Percentiles rank a stretch among this genome's conserved stretches.
These are phyloP conservation scores for Davidsoniella virescens DNA, from an alignment of 2,329 filamentous ascomycete genomes.

Conservation along the genomic window DNA sequence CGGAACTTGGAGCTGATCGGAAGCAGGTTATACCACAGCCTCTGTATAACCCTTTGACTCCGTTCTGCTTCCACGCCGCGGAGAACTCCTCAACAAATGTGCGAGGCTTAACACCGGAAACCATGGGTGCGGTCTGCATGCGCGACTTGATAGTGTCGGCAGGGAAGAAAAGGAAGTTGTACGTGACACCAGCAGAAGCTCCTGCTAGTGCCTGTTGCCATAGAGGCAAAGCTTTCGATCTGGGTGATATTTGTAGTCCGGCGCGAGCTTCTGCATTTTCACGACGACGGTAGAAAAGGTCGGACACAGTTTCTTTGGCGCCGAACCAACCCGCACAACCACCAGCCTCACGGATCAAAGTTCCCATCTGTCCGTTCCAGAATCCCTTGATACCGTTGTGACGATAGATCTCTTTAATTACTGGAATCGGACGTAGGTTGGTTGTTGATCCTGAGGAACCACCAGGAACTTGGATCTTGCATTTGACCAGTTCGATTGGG, in stretches of 20 bases:
- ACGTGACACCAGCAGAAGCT: constrained; percentile 75
- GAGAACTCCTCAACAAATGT: constrained; percentile 59
- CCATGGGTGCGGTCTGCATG: constrained; percentile 77
- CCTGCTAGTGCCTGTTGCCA: constrained; percentile 81
- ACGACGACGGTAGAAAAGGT: constrained; percentile 48
- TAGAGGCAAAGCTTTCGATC: constrained; percentile 46
- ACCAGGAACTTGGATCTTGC: constrained; percentile 76
- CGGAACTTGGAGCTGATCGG: constrained; percentile 83
- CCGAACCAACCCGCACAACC: constrained; percentile 94
- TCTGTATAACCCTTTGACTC: constrained; percentile 72
- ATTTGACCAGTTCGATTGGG: constrained; percentile 93
- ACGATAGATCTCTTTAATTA: constrained; percentile 66
- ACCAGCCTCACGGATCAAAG: constrained; percentile 82
- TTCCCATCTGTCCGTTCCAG: constrained; percentile 90
- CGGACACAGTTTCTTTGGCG: constrained; percentile 64
- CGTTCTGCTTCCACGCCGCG: constrained; percentile 66
- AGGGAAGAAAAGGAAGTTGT: constrained; percentile 95
- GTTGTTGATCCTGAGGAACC: constrained; percentile 17
- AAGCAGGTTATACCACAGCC: constrained; percentile 88
- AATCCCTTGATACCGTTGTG: constrained; percentile 74
- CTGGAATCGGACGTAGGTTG: constrained; percentile 45
- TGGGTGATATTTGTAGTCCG: constrained; percentile 38
- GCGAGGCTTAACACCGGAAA: constrained; percentile 34
- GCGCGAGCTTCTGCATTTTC: constrained; percentile 26
- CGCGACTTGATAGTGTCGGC: constrained; percentile 95